These are phyloP conservation scores for Didymella glomerata DNA, from an alignment of 2,329 filamentous ascomycete genomes.

Conservation along the genomic window DNA sequence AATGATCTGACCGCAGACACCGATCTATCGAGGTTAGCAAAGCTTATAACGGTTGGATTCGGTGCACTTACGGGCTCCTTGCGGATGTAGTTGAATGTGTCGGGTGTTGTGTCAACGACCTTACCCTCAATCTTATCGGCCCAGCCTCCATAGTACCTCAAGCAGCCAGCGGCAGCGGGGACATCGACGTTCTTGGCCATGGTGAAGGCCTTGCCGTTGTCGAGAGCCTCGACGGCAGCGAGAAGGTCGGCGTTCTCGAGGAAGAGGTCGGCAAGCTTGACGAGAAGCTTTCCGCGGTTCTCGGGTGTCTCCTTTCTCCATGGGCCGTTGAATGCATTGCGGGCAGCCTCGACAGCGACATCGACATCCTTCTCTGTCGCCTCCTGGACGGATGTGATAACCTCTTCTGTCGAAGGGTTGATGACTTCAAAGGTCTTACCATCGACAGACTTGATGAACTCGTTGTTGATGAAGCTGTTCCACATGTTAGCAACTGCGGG, in stretches of 20 bases:
- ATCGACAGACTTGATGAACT: slow-evolving; percentile 83
- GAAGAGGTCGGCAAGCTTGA: slow-evolving; percentile 80
- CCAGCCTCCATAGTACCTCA: slow-evolving; percentile 90
- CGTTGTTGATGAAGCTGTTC: slow-evolving; percentile 86
- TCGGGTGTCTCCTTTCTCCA: slow-evolving; percentile 76
- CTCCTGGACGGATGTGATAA: slow-evolving; percentile 83
- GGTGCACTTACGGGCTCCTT: slow-evolving; percentile 70
- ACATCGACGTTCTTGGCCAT: slow-evolving; percentile 79
- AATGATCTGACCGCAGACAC: slow-evolving; percentile 87
- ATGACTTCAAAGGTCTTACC: slow-evolving; percentile 92
- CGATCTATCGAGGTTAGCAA: slow-evolving; percentile 59
- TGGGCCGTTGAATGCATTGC: slow-evolving; percentile 80
- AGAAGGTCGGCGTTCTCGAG: slow-evolving; percentile 81
- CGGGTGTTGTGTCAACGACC: slow-evolving; percentile 79
- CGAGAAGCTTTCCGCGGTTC: slow-evolving; percentile 72
- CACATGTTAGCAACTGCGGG: slow-evolving; percentile 21
- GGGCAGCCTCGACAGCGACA: slow-evolving; percentile 82
- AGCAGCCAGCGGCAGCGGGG: slow-evolving; percentile 69
- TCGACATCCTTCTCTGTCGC: slow-evolving; percentile 86
- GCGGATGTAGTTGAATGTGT: slow-evolving; percentile 84
- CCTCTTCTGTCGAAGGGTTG: slow-evolving; percentile 85
- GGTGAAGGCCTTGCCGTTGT: slow-evolving; percentile 83
- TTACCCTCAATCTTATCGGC: slow-evolving; percentile 92
- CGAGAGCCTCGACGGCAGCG: slow-evolving; percentile 83
- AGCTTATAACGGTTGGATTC: background rate